Conservation (phyloP, 2,329 filamentous ascomycete genomes). For the Penicillium sp. region DNA sequence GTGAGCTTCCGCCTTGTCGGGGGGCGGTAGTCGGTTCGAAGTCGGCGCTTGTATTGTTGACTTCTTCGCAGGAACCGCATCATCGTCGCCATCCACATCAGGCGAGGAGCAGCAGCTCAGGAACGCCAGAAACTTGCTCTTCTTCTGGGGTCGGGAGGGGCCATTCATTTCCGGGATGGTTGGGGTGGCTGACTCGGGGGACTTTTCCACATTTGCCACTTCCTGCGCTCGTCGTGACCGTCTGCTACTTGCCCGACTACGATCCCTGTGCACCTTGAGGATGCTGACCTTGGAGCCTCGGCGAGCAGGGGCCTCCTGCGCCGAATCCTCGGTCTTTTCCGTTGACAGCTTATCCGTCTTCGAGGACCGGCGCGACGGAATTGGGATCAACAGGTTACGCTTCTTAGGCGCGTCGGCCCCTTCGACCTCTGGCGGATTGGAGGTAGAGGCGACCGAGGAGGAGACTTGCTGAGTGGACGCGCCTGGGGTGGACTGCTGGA, state of each 20-base stretch:
- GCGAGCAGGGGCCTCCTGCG: conserved; percentile 48
- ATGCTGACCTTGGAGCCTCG: conserved; percentile 67
- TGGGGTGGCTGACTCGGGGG: conserved; percentile 29
- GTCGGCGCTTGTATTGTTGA: conserved; percentile 41
- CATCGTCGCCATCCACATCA: conserved; percentile 47
- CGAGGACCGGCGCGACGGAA: conserved; percentile 41
- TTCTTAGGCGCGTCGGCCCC: conserved; percentile 34
- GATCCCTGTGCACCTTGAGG: conserved; percentile 62
- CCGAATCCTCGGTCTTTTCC: conserved; percentile 35
- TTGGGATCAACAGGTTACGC: conserved; percentile 36
- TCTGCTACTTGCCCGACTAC: conserved; percentile 63
- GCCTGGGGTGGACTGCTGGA: conserved; percentile 19
- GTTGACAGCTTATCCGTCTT: conserved; percentile 37
- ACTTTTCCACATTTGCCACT: conserved; percentile 31
- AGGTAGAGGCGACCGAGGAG: conserved; percentile 6
- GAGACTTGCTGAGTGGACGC: conserved; percentile 19
- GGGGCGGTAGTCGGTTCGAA: conserved; percentile 37
- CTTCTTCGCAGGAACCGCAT: conserved; percentile 47
- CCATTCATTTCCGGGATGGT: conserved; percentile 31
- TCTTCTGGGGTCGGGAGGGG: conserved; percentile 40
- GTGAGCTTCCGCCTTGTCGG: conserved; percentile 41
- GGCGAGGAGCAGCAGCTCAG: conserved; percentile 51
- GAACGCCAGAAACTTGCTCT: conserved; percentile 46
- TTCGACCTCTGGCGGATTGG: conserved; percentile 13
- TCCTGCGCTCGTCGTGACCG: conserved; percentile 38